Evolutionary conservation across 148 eudicot genomes (phyloP), one percentile per base, ranked within the genome.

Genomic region (Rhododendron williamsianum): DNA sequence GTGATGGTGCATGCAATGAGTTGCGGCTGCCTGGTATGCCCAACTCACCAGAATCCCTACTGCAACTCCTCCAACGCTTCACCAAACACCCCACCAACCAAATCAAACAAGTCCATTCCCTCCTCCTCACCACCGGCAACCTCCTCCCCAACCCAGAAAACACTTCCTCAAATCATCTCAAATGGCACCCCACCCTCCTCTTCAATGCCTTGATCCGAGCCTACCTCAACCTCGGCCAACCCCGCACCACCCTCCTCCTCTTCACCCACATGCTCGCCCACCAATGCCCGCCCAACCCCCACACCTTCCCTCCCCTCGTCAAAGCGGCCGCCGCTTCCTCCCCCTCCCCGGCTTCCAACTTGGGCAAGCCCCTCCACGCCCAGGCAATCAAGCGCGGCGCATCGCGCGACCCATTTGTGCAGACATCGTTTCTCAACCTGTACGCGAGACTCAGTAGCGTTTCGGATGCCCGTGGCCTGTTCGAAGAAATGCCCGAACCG

Each of bases 131-230:
- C 58, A 87, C 87, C 81, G 93, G 91, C 79, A 81, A 90, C 88
- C 92, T 94, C 56, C 90, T 87, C 76, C 83, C 25, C 71, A 82
- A 77, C 54, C 63, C 63, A 56, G 84, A 81, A 49, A 33, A 18
- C 54, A 84, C 88, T n/a, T n/a, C 83, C 8, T 78, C 87, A 35
- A 46, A 84, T 38, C 52, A 84, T 46, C 52, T 46, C 73, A 88
- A 87, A 90, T 91, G 95, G 92, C 86, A 83, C 84, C 86, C 90
- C 84, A 92, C 94, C 16, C 90, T 91, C 78, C 87, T 91, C 56
- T 92, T 86, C 89, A 93, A 91, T 73, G 54, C 92, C 71, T 87
- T 90, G 69, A 92, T 92, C 78, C 88, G 93, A 84, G 69, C 92
- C 67, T 93, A 91, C 84, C 86, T 90, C 38, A 80, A 83, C 80